Conservation (phyloP, 306 rosid species). For the Quillaja saponaria region DNA sequence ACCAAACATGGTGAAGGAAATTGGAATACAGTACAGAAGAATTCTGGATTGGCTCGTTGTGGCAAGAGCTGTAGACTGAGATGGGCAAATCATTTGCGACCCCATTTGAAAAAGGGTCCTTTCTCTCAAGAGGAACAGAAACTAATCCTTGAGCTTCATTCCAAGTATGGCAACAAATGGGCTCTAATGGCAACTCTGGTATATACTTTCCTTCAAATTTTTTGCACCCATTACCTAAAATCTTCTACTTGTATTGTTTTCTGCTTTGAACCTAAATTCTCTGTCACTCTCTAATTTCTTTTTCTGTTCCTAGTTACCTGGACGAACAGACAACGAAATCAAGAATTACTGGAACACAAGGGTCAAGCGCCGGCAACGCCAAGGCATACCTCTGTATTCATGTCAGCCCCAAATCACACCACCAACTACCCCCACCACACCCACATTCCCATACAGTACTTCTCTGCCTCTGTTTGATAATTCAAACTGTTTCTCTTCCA, state of each 20-base stretch:
- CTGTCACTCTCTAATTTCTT: neutral
- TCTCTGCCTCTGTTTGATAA: slow-evolving; percentile 23
- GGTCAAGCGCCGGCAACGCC: slow-evolving; percentile 71
- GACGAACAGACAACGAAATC: slow-evolving; percentile 94
- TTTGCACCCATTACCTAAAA: neutral
- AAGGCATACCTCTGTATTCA: slow-evolving; percentile 73
- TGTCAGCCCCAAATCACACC: slow-evolving; percentile 35
- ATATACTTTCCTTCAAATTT: neutral
- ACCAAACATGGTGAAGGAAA: slow-evolving; percentile 86
- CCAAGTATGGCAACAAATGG: slow-evolving; percentile 91
- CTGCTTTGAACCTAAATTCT: neutral
- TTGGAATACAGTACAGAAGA: slow-evolving; percentile 78
- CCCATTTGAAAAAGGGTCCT: slow-evolving; percentile 78
- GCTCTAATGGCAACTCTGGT: slow-evolving; percentile 97
- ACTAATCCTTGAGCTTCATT: slow-evolving; percentile 72
- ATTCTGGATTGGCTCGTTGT: slow-evolving; percentile 71
- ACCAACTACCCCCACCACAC: slow-evolving; percentile 29
- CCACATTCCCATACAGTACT: slow-evolving; percentile 29
- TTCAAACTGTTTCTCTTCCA: slow-evolving; percentile 21
- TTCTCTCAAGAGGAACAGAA: slow-evolving; percentile 75
- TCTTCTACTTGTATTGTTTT: neutral
- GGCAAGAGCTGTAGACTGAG: slow-evolving; percentile 95
- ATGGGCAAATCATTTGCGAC: slow-evolving; percentile 91
- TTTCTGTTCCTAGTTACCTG: slow-evolving; percentile 58
- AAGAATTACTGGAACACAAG: slow-evolving; percentile 96